Conservation (phyloP, 345 rosid species). For the Carallia pectinifolia region DNA sequence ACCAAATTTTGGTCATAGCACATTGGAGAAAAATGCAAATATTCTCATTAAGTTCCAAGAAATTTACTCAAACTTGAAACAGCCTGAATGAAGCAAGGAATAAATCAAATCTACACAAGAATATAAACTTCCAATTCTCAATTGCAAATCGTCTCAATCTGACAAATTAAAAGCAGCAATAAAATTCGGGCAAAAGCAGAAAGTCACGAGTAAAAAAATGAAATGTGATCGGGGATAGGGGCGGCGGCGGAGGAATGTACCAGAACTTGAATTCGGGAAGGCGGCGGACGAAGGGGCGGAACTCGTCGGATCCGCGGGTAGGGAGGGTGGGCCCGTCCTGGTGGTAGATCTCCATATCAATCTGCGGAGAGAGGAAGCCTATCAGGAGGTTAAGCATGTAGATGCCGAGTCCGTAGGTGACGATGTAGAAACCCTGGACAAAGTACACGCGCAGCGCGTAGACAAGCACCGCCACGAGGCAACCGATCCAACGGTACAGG, state of each 20-base stretch:
- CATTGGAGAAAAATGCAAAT: too few relatives aligned
- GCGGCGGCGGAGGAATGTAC: slow-evolving; percentile 27
- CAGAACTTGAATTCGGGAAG: slow-evolving; percentile 91
- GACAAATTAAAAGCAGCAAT: too few relatives aligned
- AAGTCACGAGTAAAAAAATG: not conserved
- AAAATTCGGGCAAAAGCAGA: too few relatives aligned
- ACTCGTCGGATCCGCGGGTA: slow-evolving; percentile 86
- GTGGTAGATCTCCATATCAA: slow-evolving; percentile 61
- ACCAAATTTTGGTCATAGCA: too few relatives aligned
- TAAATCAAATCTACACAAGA: too few relatives aligned
- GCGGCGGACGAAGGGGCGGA: slow-evolving; percentile 88
- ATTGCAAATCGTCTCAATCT: not conserved
- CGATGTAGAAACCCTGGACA: slow-evolving; percentile 73
- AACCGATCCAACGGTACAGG: slow-evolving; percentile 54
- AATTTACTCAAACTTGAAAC: too few relatives aligned
- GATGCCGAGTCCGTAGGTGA: slow-evolving; percentile 86
- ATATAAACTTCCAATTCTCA: too few relatives aligned
- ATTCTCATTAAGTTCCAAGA: too few relatives aligned
- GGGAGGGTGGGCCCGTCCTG: slow-evolving; percentile 66
- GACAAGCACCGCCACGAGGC: slow-evolving; percentile 42
- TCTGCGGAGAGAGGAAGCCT: slow-evolving; percentile 88
- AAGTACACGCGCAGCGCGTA: slow-evolving; percentile 76
- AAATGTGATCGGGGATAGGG: not conserved
- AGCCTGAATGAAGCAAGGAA: too few relatives aligned
- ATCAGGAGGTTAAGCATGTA: slow-evolving; percentile 79